Base-by-base conservation (phyloP, 306 rosid genomes). In the Biancaea sappan region DNA sequence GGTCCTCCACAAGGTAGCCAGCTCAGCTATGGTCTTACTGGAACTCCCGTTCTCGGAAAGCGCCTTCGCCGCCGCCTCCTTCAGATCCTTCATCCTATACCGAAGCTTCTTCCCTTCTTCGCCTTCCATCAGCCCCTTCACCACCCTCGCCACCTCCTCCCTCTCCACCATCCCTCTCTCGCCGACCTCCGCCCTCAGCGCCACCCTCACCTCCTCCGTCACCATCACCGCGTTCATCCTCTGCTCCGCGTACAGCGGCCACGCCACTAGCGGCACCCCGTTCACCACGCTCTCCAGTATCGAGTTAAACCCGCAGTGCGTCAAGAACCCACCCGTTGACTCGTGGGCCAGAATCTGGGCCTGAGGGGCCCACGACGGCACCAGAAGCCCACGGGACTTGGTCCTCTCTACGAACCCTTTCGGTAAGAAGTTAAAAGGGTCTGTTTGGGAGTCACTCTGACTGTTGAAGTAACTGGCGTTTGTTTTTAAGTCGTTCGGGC, bases 261-360 rank as follows among this genome's bases (percentile, higher is more conserved):
- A 91, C 0, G 90, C 94, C 57, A 91, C 74, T 4, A 91, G 13
- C 0, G 94, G 92, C 52, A 91, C 80, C 16, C 97, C 97, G 24
- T 77, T 85, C 0, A 72, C 87, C 51, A 87, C 85, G 3, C 91
- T 79, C 62, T 91, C 97, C 0, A 89, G 79, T 0, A 77, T 28
- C 0, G 97, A 91, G 48, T 91, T 91, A 95, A 95, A 91, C 0
- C 97, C 97, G 11, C 97, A 91, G 4, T 91, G 97, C 4, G 82
- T 86, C 4, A 91, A 12, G 68, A 91, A 91, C 31, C 91, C 97
- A 0, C 97, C 95, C 0, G 83, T 86, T 0, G 95, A 84, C 0
- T 38, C 70, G 24, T 91, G 97, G 31, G 78, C 46, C 2, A 91
- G 47, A 0, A 91, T 77, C 6, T 83, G 86, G 0, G 87, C 84